These are phyloP conservation scores for Incumbomyces lentus DNA, from an alignment of 2,329 filamentous ascomycete species.

Conservation along the genomic window DNA sequence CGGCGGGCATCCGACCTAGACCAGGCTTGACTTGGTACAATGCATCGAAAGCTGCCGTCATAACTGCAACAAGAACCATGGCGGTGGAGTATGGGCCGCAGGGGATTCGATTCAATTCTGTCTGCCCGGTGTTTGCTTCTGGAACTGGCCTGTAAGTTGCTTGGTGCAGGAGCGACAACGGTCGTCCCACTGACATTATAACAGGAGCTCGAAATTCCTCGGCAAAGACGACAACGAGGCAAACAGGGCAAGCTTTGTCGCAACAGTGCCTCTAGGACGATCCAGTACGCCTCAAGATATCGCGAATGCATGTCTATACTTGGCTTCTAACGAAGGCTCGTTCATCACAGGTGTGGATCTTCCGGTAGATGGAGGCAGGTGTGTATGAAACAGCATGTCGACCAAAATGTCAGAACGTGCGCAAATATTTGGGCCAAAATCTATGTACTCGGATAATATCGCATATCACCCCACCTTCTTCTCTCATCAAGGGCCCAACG, in stretches of 20 bases:
- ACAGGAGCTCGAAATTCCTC: constrained; percentile 20
- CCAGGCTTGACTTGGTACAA: constrained; percentile 32
- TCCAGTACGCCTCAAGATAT: constrained; percentile 47
- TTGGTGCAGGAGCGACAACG: not conserved
- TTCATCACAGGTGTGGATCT: constrained; percentile 46
- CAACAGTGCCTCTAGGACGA: constrained; percentile 34
- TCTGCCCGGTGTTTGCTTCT: constrained; percentile 55
- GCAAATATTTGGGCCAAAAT: too few species aligned
- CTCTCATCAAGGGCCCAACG: too few species aligned
- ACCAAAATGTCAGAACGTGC: too few species aligned
- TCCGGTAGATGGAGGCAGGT: constrained; percentile 18
- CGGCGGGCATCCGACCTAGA: constrained; percentile 14
- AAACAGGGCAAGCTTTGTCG: constrained; percentile 33
- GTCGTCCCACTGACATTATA: not conserved
- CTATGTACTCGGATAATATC: too few species aligned
- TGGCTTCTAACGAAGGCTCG: constrained; percentile 59
- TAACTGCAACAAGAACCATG: constrained; percentile 54
- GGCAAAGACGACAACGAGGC: constrained; percentile 35
- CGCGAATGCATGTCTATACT: constrained; percentile 58
- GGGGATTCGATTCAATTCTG: constrained; percentile 62
- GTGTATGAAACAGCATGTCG: not conserved
- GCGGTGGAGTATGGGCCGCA: constrained; percentile 64
- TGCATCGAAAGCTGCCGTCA: constrained; percentile 56
- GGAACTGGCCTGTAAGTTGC: constrained; percentile 49
- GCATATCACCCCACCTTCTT: too few species aligned